Evolutionary conservation across 306 rosid genomes (phyloP), one percentile per base, ranked within the genome.

Genomic region (Vigna radiata): DNA sequence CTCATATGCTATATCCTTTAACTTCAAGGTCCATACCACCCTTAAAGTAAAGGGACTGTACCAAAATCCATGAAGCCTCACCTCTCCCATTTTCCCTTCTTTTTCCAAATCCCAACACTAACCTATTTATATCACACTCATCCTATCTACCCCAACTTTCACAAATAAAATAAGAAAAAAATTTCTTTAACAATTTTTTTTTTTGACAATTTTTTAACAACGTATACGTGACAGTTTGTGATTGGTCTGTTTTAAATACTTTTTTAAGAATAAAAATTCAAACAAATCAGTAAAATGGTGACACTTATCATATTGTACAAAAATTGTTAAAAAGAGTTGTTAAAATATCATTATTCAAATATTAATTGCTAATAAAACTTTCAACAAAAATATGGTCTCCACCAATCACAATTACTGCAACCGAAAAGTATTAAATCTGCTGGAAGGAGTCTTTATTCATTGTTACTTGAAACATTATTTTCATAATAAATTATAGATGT

Each of bases 1-100:
- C 1, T 90, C 78, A 49, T 69, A 90, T 2, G 87, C 52, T 74
- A 90, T 67, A 70, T 81, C 95, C 75, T 90, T 88, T 2, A 83
- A 43, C 50, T 88, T 79, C 27, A 88, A 79, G 56, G 85, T 81
- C 94, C 90, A 90, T 4, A 81, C 54, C n/a, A 86, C 90, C 78
- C 88, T 81, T 43, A 73, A 18, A 64, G 69, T 64, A 41, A 75
- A 85, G 9, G 93, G 85, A 76, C 93, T 89, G 2, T 37, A 53
- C 90, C 90, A 86, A n/a, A 12, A n/a, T 18, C 93, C 93, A 64
- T 68, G 82, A n/a, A 86, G 31, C 79, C 86, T 86, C 72, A 89
- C 39, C 23, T 86, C 86, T 15, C 23, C 71, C 80, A 83, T 80
- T 1, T 5, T 62, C 0, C 2, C 17, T 62, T 37, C 12, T 68